Base-by-base conservation (phyloP, 208 protist genomes). In the Dictyostelium gargantuum region DNA sequence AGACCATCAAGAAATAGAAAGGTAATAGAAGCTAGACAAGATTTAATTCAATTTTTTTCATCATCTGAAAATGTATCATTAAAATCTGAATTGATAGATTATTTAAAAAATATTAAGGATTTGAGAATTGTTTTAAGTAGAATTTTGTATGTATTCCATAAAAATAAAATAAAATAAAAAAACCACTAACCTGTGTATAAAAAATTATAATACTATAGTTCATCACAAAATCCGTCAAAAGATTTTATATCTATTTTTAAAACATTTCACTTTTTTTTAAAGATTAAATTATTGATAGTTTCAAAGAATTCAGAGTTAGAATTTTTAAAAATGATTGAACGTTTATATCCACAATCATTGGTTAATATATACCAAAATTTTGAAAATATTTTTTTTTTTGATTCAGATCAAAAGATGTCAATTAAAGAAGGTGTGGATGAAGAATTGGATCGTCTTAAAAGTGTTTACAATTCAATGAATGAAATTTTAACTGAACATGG, bases 11-110 rank as follows among this genome's bases (percentile, higher is more conserved):
- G 66, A 58, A 58, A 74, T 46, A 40, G 29, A 50, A 6, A 17
- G 17, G 32, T 86, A 1, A 86, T 86, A 38, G 81, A 86, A 86
- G 21, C 61, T 19, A 86, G 81, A 86, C 50, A 77, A n/a, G 3
- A 17, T 66, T n/a, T 86, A 29, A 86, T 86, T 19, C 2, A 19
- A 40, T 63, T 46, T n/a, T 63, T 86, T 23, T 32, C 9, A 9
- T 23, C 26, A 40, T 1, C 23, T 21, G 42, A 68, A 38, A 70
- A 73, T 17, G 10, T 11, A 21, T 29, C 58, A n/a, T 26, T 84
- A 15, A 84, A 35, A 54, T 50, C 3, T 1, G 52, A 63, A 35
- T 6, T 84, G 17, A 8, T 44, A 11, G 54, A 40, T 46, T 38
- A n/a, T 66, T 26, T 86, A 66, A 26, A 50, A 46, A 46, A 76